Conservation (phyloP, 2,329 filamentous ascomycete genomes). For the Beauveria scarabaeidicola region DNA sequence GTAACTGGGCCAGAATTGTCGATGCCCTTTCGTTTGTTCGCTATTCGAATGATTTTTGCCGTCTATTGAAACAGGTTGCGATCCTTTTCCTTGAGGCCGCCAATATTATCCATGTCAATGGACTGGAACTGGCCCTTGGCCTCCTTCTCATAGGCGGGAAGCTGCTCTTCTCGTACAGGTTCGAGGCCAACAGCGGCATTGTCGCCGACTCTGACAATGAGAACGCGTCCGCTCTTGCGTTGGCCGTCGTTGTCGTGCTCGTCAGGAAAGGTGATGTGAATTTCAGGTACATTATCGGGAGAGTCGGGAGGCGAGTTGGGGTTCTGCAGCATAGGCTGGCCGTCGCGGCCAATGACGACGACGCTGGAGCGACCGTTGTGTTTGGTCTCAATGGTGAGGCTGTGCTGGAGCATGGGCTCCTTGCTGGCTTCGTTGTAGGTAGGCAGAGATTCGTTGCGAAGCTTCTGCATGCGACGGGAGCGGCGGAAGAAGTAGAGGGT, state of each 20-base stretch:
- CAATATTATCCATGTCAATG: conserved; percentile 89
- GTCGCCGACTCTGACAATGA: conserved; percentile 87
- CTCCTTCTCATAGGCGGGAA: conserved; percentile 84
- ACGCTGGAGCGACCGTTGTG: conserved; percentile 56
- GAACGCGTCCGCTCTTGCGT: conserved; percentile 74
- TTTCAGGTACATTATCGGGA: conserved; percentile 82
- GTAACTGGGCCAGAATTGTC: conserved; percentile 1
- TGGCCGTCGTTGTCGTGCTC: conserved; percentile 83
- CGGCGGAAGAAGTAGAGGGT: conserved; percentile 66
- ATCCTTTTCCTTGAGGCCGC: conserved; percentile 88
- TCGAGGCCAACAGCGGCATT: conserved; percentile 78
- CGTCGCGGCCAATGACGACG: conserved; percentile 71
- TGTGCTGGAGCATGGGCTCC: conserved; percentile 41
- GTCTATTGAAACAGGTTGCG: conserved; percentile 29
- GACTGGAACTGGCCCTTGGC: conserved; percentile 77
- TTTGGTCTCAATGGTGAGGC: conserved; percentile 50
- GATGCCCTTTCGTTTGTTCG: background rate
- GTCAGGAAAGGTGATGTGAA: conserved; percentile 95
- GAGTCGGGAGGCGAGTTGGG: conserved; percentile 67
- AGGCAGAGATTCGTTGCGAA: conserved; percentile 51
- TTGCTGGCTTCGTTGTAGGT: conserved; percentile 55
- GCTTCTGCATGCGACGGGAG: conserved; percentile 40
- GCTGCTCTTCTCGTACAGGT: conserved; percentile 68
- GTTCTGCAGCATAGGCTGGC: conserved; percentile 64
- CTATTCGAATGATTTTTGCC: background rate